Conservation (phyloP, 768 basidiomycete genomes). For the Lactarius akahatsu region DNA sequence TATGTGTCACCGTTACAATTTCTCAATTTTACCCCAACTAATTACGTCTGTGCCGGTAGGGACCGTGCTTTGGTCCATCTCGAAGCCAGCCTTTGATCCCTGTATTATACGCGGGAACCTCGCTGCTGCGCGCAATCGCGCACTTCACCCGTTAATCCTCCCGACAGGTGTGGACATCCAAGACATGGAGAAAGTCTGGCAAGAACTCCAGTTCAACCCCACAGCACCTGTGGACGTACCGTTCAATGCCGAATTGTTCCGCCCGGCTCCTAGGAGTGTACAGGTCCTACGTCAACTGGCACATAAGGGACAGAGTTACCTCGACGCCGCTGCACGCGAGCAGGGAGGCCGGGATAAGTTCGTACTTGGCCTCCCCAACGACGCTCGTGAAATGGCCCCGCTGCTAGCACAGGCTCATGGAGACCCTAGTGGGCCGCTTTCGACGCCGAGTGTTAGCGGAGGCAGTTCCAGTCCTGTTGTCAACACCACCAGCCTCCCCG, state of each 20-base stretch:
- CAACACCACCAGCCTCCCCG: background rate
- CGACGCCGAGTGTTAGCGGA: background rate
- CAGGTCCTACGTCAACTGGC: constrained; percentile 48
- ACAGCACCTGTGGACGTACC: constrained; percentile 18
- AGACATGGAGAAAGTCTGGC: constrained; percentile 44
- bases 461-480: background rate
- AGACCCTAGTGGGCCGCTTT: background rate
- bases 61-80: constrained; percentile 59
- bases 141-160: constrained; percentile 47
- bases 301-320: constrained; percentile 44
- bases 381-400: constrained; percentile 13
- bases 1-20: constrained; percentile 29
- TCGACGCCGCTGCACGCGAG: constrained; percentile 37
- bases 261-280: constrained; percentile 38
- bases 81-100: constrained; percentile 37
- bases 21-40: constrained; percentile 12
- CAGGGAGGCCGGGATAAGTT: constrained; percentile 49
- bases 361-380: constrained; percentile 33
- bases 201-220: constrained; percentile 41
- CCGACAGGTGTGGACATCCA: constrained; percentile 48
- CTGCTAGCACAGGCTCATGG: constrained; percentile 11
- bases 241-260: constrained; percentile 39
- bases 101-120: constrained; percentile 41
- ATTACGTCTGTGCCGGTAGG: constrained; percentile 42
- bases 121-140: constrained; percentile 40